Conservation (phyloP, 495 filamentous ascomycete genomes). For the Aspergillus indologenus region DNA sequence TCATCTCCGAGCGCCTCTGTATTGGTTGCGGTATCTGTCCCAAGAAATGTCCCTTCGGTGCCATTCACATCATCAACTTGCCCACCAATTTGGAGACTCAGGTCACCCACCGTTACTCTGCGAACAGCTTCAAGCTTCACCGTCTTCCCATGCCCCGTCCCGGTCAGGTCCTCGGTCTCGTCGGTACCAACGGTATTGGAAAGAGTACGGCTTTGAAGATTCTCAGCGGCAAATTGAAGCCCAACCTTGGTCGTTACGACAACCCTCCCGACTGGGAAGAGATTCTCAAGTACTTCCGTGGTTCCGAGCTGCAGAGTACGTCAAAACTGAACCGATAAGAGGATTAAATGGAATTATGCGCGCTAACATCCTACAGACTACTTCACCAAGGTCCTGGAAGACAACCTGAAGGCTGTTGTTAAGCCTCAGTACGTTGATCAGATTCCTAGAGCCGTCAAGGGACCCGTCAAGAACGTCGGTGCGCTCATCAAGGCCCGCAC, state of each 20-base stretch:
- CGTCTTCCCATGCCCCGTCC: slow-evolving; percentile 91
- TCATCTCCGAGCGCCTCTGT: slow-evolving; percentile 92
- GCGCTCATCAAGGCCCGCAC: slow-evolving; percentile 68
- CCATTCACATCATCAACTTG: slow-evolving; percentile 99
- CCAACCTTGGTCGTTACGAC: slow-evolving; percentile 90
- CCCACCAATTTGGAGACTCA: slow-evolving; percentile 97
- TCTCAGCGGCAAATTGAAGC: slow-evolving; percentile 95
- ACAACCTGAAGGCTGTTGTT: slow-evolving; percentile 92
- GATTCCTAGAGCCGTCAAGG: slow-evolving; percentile 86
- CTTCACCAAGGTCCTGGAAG: slow-evolving; percentile 96
- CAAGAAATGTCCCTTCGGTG: slow-evolving; percentile 98
- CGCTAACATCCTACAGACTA: slow-evolving; percentile 62
- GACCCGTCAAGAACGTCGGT: slow-evolving; percentile 70
- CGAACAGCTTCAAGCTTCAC: slow-evolving; percentile 99
- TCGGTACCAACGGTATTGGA: slow-evolving; percentile 98
- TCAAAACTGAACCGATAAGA: slow-evolving; percentile 8
- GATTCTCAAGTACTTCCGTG: slow-evolving; percentile 95
- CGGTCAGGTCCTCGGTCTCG: slow-evolving; percentile 93
- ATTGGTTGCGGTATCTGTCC: slow-evolving; percentile 99
- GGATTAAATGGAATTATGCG: neutral
- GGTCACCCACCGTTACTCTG: slow-evolving; percentile 96
- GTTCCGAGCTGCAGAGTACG: slow-evolving; percentile 93
- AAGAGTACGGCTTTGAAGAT: slow-evolving; percentile 99
- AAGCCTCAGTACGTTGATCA: slow-evolving; percentile 99
- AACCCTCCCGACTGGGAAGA: slow-evolving; percentile 99